Evolutionary conservation across 2,329 filamentous ascomycete genomes (phyloP), one percentile per base, ranked within the genome.

Genomic region (Aspergillus novoparasiticus): DNA sequence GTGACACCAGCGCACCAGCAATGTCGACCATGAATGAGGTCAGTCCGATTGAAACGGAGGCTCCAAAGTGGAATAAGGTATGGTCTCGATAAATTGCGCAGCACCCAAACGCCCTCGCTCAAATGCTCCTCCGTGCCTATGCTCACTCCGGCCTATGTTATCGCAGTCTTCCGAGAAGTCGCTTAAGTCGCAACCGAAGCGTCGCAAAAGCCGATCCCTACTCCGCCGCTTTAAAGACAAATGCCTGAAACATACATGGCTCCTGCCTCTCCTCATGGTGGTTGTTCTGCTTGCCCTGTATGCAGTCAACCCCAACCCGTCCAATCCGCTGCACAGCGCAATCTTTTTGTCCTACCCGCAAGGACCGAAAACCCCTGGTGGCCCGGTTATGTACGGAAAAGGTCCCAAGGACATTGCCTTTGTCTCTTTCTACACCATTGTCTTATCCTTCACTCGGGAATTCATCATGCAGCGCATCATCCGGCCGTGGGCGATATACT

Each of bases 381-480:
- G 71, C 64, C 78, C 82, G 21, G 78, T 82, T 30, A 91, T 94
- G 73, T 98, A 97, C 80, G 93, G 90, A 77, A 97, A 97, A 78
- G 94, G 94, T n/a, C 84, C 79, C 46, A 90, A 89, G 82, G 94
- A 98, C 76, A 83, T 97, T 59, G 90, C 91, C 50, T 94, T 98
- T 72, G 92, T 97, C 60, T 82, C 83, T 63, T 97, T 97, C 81
- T 97, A 97, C 81, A 94, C 87, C 46, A 82, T 97, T 62, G 90
- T 97, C 26, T 85, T 98, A 64, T 93, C 91, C 65, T 97, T 98
- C 77, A 96, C 93, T 12, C 92, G 94, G 75, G 94, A 98, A 78
- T 97, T 97, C 78, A 85, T 96, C 80, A 97, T 97, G 94, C 94
- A 97, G 80, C 89, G 93, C 72, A 72, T 96, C 57, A 87, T 97